Base-by-base conservation (phyloP, 805 yeast species). In the Ogataea siamensis region DNA sequence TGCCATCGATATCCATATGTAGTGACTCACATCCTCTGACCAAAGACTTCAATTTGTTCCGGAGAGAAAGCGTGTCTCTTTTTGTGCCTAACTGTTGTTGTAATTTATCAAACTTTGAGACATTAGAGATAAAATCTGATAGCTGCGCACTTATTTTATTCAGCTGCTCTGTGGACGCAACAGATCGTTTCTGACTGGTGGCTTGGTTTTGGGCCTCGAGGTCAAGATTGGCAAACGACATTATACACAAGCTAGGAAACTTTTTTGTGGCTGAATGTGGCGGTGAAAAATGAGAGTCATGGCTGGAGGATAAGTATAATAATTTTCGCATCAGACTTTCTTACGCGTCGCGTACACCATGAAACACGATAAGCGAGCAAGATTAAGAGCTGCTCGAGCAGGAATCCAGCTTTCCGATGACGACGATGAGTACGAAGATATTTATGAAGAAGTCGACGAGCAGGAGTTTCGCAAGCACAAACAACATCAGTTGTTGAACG, bases 361-460 rank as follows among this genome's bases (percentile, higher is more conserved):
- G 39, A 39, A 34, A 31, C 39, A 25, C 35, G 40, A 36, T 30
- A 36, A 36, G 25, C 28, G 84, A 18, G 81, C 76, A 47, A 73
- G 79, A 44, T 69, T 84, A 37, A 71, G 80, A 40, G 80, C 73
- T 40, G 79, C 88, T 14, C 71, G 87, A 58, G 71, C 73, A 15
- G 77, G 83, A 3, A 81, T 78, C 6, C 67, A 68, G 40, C 61
- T 74, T 24, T 58, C 68, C 4, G 61, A 65, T 5, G 55, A 61
- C n/a, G 58, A 60, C 20, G 55, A 48, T 19, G 54, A 40, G 10
- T 71, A 71, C 28, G 73, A 67, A n/a, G 78, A 73, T 32, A 78
- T 91, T 43, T 93, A 89, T 57, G 97, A 91, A 53, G 89, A 87
- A 54, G 82, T 88, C 5, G 95, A 85, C 55, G 96, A 88, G 53